These are phyloP conservation scores for Starmerella bacillaris DNA, from an alignment of 805 yeast genomes.

Conservation along the genomic window DNA sequence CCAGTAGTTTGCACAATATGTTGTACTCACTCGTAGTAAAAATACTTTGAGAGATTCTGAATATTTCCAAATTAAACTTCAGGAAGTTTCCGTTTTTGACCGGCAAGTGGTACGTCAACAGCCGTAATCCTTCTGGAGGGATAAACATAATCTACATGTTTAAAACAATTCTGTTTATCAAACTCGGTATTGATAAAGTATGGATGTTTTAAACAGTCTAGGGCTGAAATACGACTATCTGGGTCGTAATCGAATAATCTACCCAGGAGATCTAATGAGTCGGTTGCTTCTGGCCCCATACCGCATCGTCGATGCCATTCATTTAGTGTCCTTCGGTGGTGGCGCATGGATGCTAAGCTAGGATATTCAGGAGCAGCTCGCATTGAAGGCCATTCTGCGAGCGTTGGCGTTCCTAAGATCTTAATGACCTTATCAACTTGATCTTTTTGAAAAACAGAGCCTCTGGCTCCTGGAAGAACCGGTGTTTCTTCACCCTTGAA, in stretches of 20 bases:
- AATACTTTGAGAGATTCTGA: too few relatives aligned
- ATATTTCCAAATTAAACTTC: too few relatives aligned
- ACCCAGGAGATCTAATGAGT: constrained; percentile 47
- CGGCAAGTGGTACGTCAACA: background rate
- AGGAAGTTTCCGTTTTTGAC: too few relatives aligned
- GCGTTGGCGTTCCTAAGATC: constrained; percentile 76
- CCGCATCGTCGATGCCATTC: constrained; percentile 83
- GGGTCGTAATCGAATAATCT: constrained; percentile 72
- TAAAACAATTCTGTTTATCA: constrained; percentile 63
- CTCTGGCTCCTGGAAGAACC: constrained; percentile 4
- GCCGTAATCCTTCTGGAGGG: constrained; percentile 37
- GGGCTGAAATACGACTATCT: constrained; percentile 56
- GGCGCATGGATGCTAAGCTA: constrained; percentile 39
- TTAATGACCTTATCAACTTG: constrained; percentile 83
- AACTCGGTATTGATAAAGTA: constrained; percentile 42
- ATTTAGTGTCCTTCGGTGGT: constrained; percentile 50
- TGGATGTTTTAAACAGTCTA: constrained; percentile 53
- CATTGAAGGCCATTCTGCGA: constrained; percentile 61
- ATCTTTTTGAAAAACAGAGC: constrained; percentile 51
- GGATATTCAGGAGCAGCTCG: constrained; percentile 69
- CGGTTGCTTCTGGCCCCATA: constrained; percentile 54
- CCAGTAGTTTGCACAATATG: too few relatives aligned
- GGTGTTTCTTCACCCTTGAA: constrained; percentile 98
- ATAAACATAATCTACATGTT: constrained; percentile 51
- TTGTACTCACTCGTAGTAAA: too few relatives aligned